Conservation (phyloP, 306 rosid genomes). For the Phaseolus lunatus region DNA sequence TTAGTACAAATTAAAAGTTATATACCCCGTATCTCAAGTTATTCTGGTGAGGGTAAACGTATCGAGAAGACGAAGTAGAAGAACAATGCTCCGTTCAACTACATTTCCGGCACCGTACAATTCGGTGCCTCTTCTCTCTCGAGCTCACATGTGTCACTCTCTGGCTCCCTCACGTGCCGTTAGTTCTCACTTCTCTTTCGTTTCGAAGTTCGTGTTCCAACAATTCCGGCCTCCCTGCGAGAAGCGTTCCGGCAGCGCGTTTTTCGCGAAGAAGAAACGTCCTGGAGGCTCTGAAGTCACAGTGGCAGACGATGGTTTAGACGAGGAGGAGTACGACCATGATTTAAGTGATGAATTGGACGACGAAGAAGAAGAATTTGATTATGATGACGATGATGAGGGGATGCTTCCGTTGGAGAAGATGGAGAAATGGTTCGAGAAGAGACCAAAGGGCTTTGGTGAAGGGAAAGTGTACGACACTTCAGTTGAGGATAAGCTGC, state of each 20-base stretch:
- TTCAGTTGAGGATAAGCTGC: slow-evolving; percentile 80
- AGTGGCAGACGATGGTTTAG: slow-evolving; percentile 48
- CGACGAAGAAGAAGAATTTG: slow-evolving; percentile 29
- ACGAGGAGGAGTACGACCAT: slow-evolving; percentile 40
- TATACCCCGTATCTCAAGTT: neutral
- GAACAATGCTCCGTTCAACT: slow-evolving; percentile 53
- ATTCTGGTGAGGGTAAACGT: neutral
- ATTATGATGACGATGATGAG: slow-evolving; percentile 50
- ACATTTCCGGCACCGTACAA: slow-evolving; percentile 46
- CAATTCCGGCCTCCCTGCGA: slow-evolving; percentile 41
- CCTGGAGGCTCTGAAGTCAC: slow-evolving; percentile 30
- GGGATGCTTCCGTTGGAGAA: slow-evolving; percentile 57
- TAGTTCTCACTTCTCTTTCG: slow-evolving; percentile 27
- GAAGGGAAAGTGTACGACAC: slow-evolving; percentile 82
- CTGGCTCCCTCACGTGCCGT: slow-evolving; percentile 29
- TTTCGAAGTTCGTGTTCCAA: slow-evolving; percentile 35
- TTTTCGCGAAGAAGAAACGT: slow-evolving; percentile 41
- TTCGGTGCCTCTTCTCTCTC: slow-evolving; percentile 29
- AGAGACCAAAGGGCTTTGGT: slow-evolving; percentile 81
- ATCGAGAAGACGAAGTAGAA: slow-evolving; percentile 5
- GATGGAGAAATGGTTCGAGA: slow-evolving; percentile 68
- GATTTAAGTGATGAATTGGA: slow-evolving; percentile 14
- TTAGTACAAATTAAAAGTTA: neutral
- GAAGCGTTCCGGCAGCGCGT: slow-evolving; percentile 38
- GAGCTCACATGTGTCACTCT: slow-evolving; percentile 28